Evolutionary conservation across 2,329 filamentous ascomycete species (phyloP).

Genomic region (Neoscytalidium dimidiatum): DNA sequence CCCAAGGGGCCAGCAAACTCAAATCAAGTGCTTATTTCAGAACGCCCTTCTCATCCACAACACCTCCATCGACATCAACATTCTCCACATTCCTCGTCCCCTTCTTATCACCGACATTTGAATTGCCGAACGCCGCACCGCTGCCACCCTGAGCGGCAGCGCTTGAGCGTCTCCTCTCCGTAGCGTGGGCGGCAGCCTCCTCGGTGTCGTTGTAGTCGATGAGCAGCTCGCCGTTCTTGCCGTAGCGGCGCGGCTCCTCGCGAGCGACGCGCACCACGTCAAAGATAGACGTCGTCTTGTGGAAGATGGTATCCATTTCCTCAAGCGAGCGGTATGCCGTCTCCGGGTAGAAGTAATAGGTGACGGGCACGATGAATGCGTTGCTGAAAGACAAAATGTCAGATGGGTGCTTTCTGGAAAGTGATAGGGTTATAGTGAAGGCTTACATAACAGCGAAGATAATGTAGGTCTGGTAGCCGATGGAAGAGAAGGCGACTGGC

Average conservation of each 20-base stretch:
- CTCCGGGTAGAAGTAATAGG: constrained; percentile 65
- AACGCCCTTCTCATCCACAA: not conserved
- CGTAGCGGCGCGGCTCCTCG: constrained; percentile 57
- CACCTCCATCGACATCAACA: not conserved
- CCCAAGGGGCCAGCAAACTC: not conserved
- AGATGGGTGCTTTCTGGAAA: not conserved
- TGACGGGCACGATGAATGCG: constrained; percentile 56
- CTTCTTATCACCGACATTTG: constrained; percentile 17
- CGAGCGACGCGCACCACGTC: constrained; percentile 52
- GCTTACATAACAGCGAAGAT: constrained; percentile 55
- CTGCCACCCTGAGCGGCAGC: not conserved
- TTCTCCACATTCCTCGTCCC: constrained; percentile 13
- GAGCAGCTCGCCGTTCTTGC: constrained; percentile 59
- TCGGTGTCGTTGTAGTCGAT: constrained; percentile 51
- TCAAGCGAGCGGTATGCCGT: constrained; percentile 60
- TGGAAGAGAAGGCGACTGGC: constrained; percentile 59
- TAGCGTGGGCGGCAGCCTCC: constrained; percentile 24
- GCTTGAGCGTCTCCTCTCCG: not conserved
- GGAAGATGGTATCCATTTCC: constrained; percentile 70
- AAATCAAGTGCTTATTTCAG: not conserved
- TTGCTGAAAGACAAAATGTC: constrained; percentile 44
- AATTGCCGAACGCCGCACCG: not conserved
- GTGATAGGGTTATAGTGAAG: not conserved
- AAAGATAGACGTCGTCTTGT: constrained; percentile 53
- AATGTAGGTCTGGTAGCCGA: constrained; percentile 58